Evolutionary conservation across 1,139 yeast species (phyloP).

Genomic region (Suhomyces bribrorum): DNA sequence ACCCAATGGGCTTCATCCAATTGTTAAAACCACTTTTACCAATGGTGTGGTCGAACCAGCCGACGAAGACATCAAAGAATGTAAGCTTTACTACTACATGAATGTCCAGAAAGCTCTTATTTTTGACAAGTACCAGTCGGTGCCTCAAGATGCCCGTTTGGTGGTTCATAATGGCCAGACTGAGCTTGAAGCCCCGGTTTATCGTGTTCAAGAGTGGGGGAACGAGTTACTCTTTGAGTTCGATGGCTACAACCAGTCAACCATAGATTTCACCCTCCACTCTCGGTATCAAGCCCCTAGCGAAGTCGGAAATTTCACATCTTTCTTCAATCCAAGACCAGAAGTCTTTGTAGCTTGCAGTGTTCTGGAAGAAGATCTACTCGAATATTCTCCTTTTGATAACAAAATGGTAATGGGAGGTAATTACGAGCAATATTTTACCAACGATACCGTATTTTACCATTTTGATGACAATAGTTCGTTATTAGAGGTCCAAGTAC

Average conservation of each 20-base stretch:
- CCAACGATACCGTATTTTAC: conserved; percentile 45
- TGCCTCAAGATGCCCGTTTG: conserved; percentile 28
- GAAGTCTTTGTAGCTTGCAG: conserved; percentile 38
- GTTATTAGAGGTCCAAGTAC: conserved; percentile 18
- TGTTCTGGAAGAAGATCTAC: conserved; percentile 26
- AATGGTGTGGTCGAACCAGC: conserved; percentile 5
- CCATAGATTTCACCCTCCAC: conserved; percentile 34
- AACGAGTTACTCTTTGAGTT: conserved; percentile 39
- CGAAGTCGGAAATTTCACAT: conserved; percentile 7
- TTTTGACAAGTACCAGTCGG: conserved; percentile 41
- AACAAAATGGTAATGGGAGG: conserved; percentile 33
- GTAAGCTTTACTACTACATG: conserved; percentile 38
- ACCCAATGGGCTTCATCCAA: conserved; percentile 45
- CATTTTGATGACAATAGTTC: conserved; percentile 22
- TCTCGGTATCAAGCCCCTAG: conserved; percentile 43
- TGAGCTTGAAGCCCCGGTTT: conserved; percentile 48
- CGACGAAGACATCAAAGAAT: conserved; percentile 29
- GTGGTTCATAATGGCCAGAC: conserved; percentile 34
- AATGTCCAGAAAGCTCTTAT: conserved; percentile 37
- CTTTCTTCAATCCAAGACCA: conserved; percentile 23
- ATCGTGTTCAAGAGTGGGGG: conserved; percentile 44
- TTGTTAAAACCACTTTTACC: conserved; percentile 24
- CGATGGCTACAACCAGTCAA: conserved; percentile 11
- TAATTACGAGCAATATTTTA: conserved; percentile 39
- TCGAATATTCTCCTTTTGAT: conserved; percentile 42